Evolutionary conservation across 1,284 basidiomycete species (phyloP), one percentile per base, ranked within the genome.

Genomic region (Apiotrichum brassicae): DNA sequence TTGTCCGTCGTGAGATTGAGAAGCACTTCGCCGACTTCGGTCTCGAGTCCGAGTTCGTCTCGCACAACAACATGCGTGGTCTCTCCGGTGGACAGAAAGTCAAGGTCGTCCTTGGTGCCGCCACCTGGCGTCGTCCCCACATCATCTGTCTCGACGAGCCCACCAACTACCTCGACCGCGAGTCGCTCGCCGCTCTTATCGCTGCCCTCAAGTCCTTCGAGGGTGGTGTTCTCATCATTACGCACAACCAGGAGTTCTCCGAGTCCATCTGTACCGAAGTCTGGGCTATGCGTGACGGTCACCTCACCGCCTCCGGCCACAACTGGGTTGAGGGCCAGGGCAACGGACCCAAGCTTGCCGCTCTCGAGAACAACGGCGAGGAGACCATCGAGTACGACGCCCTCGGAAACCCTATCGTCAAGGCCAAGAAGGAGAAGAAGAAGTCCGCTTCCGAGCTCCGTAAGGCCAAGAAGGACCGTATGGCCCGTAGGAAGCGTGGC

Each of bases 51-150:
- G 89, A 93, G 79, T 54, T 54, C 35, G 89, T 93, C 61, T 88
- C 88, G 32, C 92, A 97, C 82, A 93, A 93, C 82, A 85, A 83
- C 63, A 94, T 93, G 90, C 82, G 90, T 57, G 93, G 93, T 83
- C 84, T 97, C 45, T 95, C 91, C 54, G 95, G 95, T 77, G 95
- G 95, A 74, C 95, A 99, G 78, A 98, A 98, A 80, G 43, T 44
- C 33, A 44, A 97, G 83, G 93, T 98, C 65, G 94, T 97, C 23
- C 88, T 97, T 65, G 93, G 91, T 77, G 92, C 94, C 63, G 91
- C 94, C 42, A 97, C 92, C 41, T 97, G 93, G 92, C 90, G 92
- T 74, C 86, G 92, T 63, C 95, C 94, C 54, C 95, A 98, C 79
- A 76, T 97, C 75, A 87, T 98, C 75, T 92, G 92, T 74, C 79